Evolutionary conservation across 192 early-diverging fungal species (phyloP).

Genomic region (Coemansia sp.): DNA sequence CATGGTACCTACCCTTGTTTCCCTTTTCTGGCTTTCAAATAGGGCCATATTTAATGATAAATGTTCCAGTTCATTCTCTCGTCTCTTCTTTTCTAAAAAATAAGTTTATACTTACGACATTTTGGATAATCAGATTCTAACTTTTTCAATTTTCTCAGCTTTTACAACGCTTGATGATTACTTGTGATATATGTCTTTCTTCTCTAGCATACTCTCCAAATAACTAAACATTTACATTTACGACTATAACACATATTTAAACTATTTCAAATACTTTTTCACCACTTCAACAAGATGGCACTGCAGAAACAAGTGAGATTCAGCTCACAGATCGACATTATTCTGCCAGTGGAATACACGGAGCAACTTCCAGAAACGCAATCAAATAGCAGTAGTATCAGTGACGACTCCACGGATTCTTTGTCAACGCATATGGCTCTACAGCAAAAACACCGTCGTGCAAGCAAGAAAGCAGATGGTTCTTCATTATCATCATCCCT

Average conservation of each 20-base stretch:
- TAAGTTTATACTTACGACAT: too few species aligned
- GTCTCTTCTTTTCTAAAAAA: too few species aligned
- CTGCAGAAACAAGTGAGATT: conserved; percentile 12
- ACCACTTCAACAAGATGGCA: not conserved
- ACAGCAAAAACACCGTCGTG: not conserved
- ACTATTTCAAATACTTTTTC: not conserved
- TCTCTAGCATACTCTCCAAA: not conserved
- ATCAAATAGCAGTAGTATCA: not conserved
- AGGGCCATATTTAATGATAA: too few species aligned
- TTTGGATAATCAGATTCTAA: too few species aligned
- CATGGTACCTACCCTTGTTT: too few species aligned
- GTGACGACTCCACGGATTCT: not conserved
- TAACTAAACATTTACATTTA: not conserved
- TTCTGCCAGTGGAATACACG: not conserved
- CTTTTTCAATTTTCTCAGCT: too few species aligned
- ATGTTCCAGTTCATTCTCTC: too few species aligned
- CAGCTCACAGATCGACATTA: conserved; percentile 7
- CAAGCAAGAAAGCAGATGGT: not conserved
- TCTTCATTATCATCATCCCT: not conserved
- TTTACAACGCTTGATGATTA: too few species aligned
- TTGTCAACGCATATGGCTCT: not conserved
- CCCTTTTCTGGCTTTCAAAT: too few species aligned
- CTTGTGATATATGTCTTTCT: too few species aligned
- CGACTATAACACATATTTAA: too few species aligned
- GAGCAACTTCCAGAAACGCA: not conserved